Percentiles rank a stretch among this genome's conserved stretches.
Conservation (phyloP, 2,329 filamentous ascomycete genomes). For the Trichoderma breve region DNA sequence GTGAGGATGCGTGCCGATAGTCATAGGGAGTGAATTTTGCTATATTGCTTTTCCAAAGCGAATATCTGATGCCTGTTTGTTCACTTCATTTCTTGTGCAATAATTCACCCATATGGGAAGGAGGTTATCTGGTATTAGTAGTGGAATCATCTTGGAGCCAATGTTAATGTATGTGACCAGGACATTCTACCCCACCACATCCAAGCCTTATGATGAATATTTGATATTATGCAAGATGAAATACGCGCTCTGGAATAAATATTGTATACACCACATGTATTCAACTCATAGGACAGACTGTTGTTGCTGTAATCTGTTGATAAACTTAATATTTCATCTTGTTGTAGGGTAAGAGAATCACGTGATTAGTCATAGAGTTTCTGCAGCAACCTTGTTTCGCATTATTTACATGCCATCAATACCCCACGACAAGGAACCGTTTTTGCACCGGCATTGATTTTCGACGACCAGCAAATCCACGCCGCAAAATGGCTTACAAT, state of each 20-base stretch:
- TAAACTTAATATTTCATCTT: background rate
- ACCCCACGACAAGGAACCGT: conserved; percentile 1
- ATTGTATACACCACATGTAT: background rate
- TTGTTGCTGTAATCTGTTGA: background rate
- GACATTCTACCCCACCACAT: too few species aligned
- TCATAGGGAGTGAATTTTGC: background rate
- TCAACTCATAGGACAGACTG: background rate
- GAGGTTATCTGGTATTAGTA: too few species aligned
- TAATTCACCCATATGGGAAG: background rate
- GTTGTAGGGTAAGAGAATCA: background rate
- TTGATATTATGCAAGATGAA: background rate
- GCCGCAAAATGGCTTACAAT: conserved; percentile 53
- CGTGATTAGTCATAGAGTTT: conserved; percentile 14
- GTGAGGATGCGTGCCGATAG: background rate
- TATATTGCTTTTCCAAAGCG: background rate
- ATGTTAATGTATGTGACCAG: too few species aligned
- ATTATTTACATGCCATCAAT: background rate
- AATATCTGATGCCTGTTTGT: background rate
- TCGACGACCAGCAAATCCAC: background rate
- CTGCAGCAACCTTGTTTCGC: conserved; percentile 20
- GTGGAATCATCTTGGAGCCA: background rate
- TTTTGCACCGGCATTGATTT: background rate
- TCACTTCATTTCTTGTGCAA: background rate
- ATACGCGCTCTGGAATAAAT: background rate
- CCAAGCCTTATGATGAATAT: rapidly evolving